Base-by-base conservation (phyloP, 139 green algal genomes). In the Parachlorella kessleri region DNA sequence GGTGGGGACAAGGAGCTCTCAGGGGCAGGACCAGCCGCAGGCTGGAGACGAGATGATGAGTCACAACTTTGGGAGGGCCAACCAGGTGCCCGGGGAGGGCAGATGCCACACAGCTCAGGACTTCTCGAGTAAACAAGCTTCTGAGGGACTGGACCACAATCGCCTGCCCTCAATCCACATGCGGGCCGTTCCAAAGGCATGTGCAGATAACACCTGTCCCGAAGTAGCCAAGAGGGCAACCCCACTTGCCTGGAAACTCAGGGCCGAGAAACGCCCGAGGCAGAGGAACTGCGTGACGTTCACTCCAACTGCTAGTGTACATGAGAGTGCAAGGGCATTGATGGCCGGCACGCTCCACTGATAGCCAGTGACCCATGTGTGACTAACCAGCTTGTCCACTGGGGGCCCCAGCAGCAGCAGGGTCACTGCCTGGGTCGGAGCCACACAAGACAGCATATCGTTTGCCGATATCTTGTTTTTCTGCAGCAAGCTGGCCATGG, bases 211-310 rank as follows among this genome's bases (percentile, higher is more conserved):
- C 82, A 3, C 84, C 69, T 4, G 63, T 33, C 4, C 59, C 55
- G 8, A 24, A 24, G 8, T 26, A 59, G 48, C 48, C 21, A 18
- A 59, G 48, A 14, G 14, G 14, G 21, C 48, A 59, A 59, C 48
- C 71, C 55, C 55, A 35, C 37, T 9, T 18, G 72, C 90, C 88
- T 98, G 94, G 84, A 96, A 98, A 2, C 92, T 93, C 37, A 98
- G 89, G 0, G 94, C 94, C 35, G 86, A 91, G 84, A 98, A 98
- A 24, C 93, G 84, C 32, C 94, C 94, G 32, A 98, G 87, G 88
- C 94, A 98, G 78, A 94, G 89, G 84, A 97, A 98, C 88, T 98
- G 93, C 10, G 81, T 90, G 54, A 97, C 83, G 85, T 98, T 98
- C 69, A 97, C 92, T 1, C 85, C 72, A 32, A 98, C 88, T 10